A percentile compares a stretch with the other conserved stretches of the same genome.
Evolutionary conservation across 441 rosid genomes (phyloP).

Genomic region (Gossypium schwendimanii): DNA sequence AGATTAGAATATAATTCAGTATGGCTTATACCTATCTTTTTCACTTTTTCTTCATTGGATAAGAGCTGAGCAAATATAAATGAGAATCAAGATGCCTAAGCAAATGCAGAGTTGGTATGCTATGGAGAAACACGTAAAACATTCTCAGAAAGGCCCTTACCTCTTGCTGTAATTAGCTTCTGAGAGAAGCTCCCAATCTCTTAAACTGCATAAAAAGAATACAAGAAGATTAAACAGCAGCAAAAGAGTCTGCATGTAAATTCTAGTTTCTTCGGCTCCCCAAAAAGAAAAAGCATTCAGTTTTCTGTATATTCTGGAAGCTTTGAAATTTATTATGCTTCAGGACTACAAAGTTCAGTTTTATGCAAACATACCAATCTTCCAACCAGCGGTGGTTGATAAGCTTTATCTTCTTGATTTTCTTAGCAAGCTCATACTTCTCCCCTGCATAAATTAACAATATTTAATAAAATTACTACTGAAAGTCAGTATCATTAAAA

Average conservation of each 20-base stretch:
- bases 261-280: neutral
- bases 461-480: neutral
- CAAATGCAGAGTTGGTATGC: neutral
- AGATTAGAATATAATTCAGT: neutral
- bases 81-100: neutral
- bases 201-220: conserved; percentile 47
- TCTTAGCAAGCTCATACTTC: conserved; percentile 85
- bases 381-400: conserved; percentile 91
- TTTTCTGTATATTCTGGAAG: neutral
- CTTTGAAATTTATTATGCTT: neutral
- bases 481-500: neutral
- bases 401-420: conserved; percentile 65
- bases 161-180: conserved; percentile 72
- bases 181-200: conserved; percentile 76
- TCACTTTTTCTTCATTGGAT: neutral
- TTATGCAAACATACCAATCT: conserved; percentile 50
- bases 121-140: neutral
- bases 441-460: conserved; percentile 49
- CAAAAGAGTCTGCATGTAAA: neutral
- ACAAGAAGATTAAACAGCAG: neutral
- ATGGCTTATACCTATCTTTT: neutral
- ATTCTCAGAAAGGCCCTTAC: conserved; percentile 25
- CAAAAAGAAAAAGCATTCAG: neutral
- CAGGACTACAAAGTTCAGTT: neutral
- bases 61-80: neutral